These are phyloP conservation scores for Penicillium sp. DNA, from an alignment of 2,329 filamentous ascomycete genomes.

Conservation along the genomic window DNA sequence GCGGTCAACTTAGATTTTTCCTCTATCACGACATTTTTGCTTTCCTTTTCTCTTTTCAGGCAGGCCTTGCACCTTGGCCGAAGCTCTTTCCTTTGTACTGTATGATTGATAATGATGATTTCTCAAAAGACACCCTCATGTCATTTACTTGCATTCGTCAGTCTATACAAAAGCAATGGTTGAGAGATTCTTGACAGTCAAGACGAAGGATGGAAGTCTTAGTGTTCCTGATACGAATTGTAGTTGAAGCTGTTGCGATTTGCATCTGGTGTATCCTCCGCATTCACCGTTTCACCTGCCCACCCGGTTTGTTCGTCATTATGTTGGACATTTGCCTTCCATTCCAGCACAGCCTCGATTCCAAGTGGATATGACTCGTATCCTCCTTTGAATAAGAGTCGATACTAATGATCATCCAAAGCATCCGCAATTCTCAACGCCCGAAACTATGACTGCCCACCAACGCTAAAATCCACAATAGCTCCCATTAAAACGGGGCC, in stretches of 20 bases:
- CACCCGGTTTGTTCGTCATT: too few species aligned
- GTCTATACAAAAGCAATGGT: constrained; percentile 28
- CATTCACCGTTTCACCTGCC: too few species aligned
- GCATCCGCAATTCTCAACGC: neutral
- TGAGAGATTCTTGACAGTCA: constrained; percentile 23
- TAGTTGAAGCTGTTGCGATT: neutral
- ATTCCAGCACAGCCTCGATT: neutral
- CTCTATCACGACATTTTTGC: constrained; percentile 28
- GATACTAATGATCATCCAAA: too few species aligned
- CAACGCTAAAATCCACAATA: too few species aligned
- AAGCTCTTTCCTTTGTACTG: constrained; percentile 33
- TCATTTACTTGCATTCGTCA: constrained; percentile 29
- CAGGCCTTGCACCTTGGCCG: constrained; percentile 25
- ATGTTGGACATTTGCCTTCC: too few species aligned
- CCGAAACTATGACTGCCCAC: too few species aligned
- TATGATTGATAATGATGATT: constrained; percentile 38
- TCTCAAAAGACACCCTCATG: constrained; percentile 29
- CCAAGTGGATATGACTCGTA: neutral
- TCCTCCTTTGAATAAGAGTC: neutral
- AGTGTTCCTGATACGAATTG: too few species aligned
- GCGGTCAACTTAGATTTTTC: constrained; percentile 36
- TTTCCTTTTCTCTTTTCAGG: constrained; percentile 28
- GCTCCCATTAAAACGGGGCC: too few species aligned
- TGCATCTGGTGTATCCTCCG: too few species aligned
- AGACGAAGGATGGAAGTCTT: too few species aligned